Base-by-base conservation (phyloP, 192 early-diverging fungal genomes). In the Paraglomus brasilianum region DNA sequence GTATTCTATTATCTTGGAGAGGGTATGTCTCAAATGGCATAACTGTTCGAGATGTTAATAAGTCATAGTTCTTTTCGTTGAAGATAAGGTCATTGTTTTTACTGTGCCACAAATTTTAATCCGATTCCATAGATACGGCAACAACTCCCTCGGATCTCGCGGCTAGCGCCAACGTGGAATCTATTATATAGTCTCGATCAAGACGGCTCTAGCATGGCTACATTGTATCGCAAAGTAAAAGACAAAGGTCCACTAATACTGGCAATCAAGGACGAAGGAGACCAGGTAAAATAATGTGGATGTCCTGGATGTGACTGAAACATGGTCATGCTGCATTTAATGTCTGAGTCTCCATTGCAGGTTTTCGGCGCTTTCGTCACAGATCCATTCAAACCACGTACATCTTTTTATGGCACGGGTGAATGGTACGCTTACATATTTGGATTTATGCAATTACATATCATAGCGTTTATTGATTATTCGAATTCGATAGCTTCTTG, bases 131-230 rank as follows among this genome's bases (percentile, higher is more conserved):
- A 94, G 92, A 72, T 98, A 52, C 89, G 90, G n/a, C 80, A 84
- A 5, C 58, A 85, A 57, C 75, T 98, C 45, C 94, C 95, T 5
- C 86, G 89, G 5, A 78, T 94, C 50, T 79, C 91, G 30, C 84
- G 90, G 41, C 82, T 96, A 69, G 79, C 92, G 5, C 77, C 87
- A 44, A 83, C 76, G 55, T 95, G 92, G 92, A 86, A 77, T 11
- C 81, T 98, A 36, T 72, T 95, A 3, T 98, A 98, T 76, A 92
- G 89, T 51, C 81, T 96, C 51, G 95, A 97, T 62, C 92, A 95
- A 72, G 94, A 98, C 74, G 97, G 97, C 4, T 92, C 93, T 59
- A 91, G 88, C 70, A 79, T 98, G 55, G 80, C 88, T 55, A 95
- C 95, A 2, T 81, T 98, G 71, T 92, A 90, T 72, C 72, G 80